Percentiles rank a stretch among this genome's conserved stretches.
These are phyloP conservation scores for Trichosanthes truncata DNA, from an alignment of 306 rosid species.

Conservation along the genomic window DNA sequence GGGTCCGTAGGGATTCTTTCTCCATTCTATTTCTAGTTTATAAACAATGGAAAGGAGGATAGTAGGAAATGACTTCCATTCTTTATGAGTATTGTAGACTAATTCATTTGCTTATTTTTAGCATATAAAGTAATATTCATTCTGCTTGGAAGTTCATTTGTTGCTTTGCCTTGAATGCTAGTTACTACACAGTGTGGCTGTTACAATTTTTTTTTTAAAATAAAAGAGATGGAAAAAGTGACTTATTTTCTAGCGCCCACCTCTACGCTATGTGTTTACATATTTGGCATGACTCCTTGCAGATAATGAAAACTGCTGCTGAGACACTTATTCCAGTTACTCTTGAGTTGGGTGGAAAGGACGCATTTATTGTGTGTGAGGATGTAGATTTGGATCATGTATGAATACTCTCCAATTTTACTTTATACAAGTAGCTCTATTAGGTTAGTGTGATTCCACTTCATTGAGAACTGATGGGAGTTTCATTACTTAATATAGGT, in stretches of 20 bases:
- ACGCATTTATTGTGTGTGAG: slow-evolving; percentile 89
- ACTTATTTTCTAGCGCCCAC: background rate
- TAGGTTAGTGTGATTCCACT: background rate
- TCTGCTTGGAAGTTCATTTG: background rate
- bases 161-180: background rate
- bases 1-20: background rate
- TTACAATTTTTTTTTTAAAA: background rate
- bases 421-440: background rate
- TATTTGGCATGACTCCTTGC: slow-evolving; percentile 24
- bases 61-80: background rate
- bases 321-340: slow-evolving; percentile 85
- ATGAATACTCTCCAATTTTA: slow-evolving; percentile 20
- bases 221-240: background rate
- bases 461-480: slow-evolving; percentile 12
- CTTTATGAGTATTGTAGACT: background rate
- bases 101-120: background rate
- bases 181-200: background rate
- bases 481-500: slow-evolving; percentile 43
- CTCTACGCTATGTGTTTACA: background rate
- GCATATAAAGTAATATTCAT: background rate
- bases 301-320: slow-evolving; percentile 92
- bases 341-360: slow-evolving; percentile 98
- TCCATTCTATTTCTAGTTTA: background rate
- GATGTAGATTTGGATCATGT: slow-evolving; percentile 87
- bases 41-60: background rate